Conservation (phyloP, 306 rosid species). For the Cucurbita pepo region DNA sequence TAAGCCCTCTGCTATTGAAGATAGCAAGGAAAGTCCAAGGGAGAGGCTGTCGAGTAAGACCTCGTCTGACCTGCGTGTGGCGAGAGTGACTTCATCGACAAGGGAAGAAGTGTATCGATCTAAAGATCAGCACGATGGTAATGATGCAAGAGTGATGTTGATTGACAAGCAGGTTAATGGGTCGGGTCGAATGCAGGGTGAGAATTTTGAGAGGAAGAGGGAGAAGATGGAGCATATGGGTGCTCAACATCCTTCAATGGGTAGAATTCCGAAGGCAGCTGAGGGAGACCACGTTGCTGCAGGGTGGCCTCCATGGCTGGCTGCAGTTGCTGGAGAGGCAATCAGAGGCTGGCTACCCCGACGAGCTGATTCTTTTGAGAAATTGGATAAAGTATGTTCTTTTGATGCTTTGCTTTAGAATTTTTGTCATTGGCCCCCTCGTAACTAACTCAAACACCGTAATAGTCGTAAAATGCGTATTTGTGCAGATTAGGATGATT, state of each 20-base stretch:
- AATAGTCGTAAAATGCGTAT: background rate
- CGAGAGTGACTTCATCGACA: conserved; percentile 57
- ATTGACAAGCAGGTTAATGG: conserved; percentile 67
- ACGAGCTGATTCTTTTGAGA: conserved; percentile 92
- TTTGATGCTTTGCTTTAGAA: conserved; percentile 7
- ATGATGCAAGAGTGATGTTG: conserved; percentile 46
- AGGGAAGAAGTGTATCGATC: conserved; percentile 60
- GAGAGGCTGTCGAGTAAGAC: conserved; percentile 55
- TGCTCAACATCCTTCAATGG: conserved; percentile 62
- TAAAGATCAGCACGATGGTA: conserved; percentile 47
- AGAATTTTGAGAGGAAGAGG: conserved; percentile 65
- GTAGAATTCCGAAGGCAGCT: conserved; percentile 58
- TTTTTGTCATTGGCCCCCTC: background rate
- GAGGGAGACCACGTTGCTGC: conserved; percentile 97
- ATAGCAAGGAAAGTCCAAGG: conserved; percentile 86
- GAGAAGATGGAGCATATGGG: conserved; percentile 61
- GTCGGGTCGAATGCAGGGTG: conserved; percentile 34
- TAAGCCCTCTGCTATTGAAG: conserved; percentile 96
- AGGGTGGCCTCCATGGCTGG: conserved; percentile 96
- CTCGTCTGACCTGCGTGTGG: conserved; percentile 26
- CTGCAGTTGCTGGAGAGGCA: conserved; percentile 96
- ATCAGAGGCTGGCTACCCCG: conserved; percentile 92
- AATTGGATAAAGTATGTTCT: conserved; percentile 76
- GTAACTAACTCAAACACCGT: background rate
- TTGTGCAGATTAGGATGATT: conserved; percentile 35